Percentiles rank a stretch among this genome's conserved stretches.
Conservation (phyloP, 164 flowering plant genomes). For the Stephania yunnanensis region DNA sequence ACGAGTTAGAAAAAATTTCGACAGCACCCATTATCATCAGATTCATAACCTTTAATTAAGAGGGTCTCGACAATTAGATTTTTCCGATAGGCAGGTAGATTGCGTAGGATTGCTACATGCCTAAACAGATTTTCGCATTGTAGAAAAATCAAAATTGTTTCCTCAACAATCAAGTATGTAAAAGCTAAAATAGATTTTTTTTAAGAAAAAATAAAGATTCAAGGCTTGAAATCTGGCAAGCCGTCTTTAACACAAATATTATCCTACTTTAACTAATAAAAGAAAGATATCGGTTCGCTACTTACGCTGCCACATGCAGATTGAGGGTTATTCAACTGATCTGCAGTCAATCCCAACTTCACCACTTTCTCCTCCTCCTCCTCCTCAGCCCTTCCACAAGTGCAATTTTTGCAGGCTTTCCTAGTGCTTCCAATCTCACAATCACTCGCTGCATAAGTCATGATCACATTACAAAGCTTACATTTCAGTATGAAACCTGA, state of each 20-base stretch:
- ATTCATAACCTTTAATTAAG: not conserved
- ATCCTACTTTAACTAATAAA: not conserved
- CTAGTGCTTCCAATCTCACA: constrained; percentile 88
- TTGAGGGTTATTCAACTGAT: constrained; percentile 74
- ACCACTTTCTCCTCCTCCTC: constrained; percentile 70
- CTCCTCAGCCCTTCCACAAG: constrained; percentile 88
- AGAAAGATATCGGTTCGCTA: not conserved
- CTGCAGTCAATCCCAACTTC: constrained; percentile 68
- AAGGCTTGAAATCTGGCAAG: not conserved
- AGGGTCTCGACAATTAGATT: not conserved
- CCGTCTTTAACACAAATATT: not conserved
- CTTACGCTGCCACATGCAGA: constrained; percentile 97
- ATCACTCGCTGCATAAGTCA: constrained; percentile 50
- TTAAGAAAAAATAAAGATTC: not conserved
- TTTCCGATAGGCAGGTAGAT: too few relatives aligned
- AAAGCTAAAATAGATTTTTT: not conserved
- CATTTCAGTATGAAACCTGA: not conserved
- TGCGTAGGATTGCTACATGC: not conserved
- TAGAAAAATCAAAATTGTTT: not conserved
- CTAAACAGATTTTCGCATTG: not conserved
- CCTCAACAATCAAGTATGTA: not conserved
- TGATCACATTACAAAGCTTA: constrained; percentile 3
- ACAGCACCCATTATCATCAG: not conserved
- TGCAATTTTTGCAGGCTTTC: constrained; percentile 98
- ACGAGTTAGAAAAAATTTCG: not conserved